Conservation (phyloP, 257 asterid genomes). For the Lithospermum erythrorhizon region DNA sequence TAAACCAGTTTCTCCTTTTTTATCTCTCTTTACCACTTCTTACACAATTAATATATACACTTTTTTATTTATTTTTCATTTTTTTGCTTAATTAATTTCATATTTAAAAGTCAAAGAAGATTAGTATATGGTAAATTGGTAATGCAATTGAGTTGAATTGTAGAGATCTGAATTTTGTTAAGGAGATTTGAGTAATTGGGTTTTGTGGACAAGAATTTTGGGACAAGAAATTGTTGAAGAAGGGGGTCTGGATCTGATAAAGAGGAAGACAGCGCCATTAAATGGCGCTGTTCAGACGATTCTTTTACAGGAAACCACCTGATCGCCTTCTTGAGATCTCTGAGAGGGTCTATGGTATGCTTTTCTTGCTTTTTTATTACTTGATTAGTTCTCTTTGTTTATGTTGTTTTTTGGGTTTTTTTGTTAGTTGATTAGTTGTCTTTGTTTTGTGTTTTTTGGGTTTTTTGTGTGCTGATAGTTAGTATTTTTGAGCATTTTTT, state of each 20-base stretch:
- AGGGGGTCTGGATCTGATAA: slow-evolving; percentile 53
- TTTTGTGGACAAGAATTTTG: neutral
- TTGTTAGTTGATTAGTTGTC: neutral
- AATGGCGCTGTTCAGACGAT: slow-evolving; percentile 99
- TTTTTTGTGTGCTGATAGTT: no score
- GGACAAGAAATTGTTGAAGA: neutral
- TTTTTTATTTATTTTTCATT: no score
- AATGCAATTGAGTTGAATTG: no score
- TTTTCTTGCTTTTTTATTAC: neutral
- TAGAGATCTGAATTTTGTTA: neutral
- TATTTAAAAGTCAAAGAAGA: no score
- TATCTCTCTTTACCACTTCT: no score
- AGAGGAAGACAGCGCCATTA: slow-evolving; percentile 81
- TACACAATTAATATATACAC: no score
- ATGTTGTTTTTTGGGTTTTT: slow-evolving; percentile 9
- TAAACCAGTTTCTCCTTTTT: no score
- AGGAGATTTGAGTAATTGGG: neutral
- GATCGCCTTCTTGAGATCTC: slow-evolving; percentile 99
- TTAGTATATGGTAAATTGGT: no score
- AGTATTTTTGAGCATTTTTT: no score
- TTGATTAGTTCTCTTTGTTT: neutral
- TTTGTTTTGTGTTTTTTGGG: no score
- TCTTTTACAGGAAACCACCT: slow-evolving; percentile 97
- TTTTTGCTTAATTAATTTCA: no score
- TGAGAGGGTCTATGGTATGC: slow-evolving; percentile 93